Percentiles rank a stretch among this genome's conserved stretches.
Evolutionary conservation across 1,139 yeast genomes (phyloP).

Genomic region (Yamadazyma diddensiae): DNA sequence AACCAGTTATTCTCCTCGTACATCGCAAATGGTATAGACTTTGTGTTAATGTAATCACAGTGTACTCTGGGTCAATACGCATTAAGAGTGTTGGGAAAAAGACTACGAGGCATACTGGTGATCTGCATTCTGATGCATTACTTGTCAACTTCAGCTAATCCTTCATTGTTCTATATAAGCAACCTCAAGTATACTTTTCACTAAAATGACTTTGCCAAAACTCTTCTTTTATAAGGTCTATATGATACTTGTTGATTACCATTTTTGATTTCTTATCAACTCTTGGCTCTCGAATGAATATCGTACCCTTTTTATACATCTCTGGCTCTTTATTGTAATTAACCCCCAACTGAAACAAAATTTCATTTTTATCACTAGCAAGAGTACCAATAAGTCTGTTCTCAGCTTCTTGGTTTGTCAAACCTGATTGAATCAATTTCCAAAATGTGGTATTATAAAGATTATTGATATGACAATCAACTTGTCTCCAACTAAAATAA

Average conservation of each 20-base stretch:
- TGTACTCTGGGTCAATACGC: too few relatives aligned
- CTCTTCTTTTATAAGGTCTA: conserved; percentile 50
- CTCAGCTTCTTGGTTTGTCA: conserved; percentile 79
- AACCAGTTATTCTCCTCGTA: too few relatives aligned
- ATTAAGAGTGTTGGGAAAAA: too few relatives aligned
- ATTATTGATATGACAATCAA: conserved; percentile 94
- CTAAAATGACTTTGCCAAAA: conserved; percentile 45
- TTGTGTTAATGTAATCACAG: too few relatives aligned
- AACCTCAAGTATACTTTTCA: neutral
- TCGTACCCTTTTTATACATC: conserved; percentile 82
- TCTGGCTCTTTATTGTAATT: conserved; percentile 91
- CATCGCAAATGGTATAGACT: too few relatives aligned
- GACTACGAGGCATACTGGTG: too few relatives aligned
- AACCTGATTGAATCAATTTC: conserved; percentile 72
- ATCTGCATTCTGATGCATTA: too few relatives aligned
- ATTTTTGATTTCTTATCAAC: conserved; percentile 50
- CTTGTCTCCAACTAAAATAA: conserved; percentile 94
- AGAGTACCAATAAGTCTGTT: conserved; percentile 68
- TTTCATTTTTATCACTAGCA: conserved; percentile 83
- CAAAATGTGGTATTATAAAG: conserved; percentile 92
- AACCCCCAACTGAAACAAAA: conserved; percentile 76
- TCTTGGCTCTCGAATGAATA: conserved; percentile 46
- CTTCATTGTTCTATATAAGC: too few relatives aligned
- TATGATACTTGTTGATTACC: conserved; percentile 43
- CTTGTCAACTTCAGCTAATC: too few relatives aligned